Conservation (phyloP, 805 yeast genomes). For the Suhomyces kilbournensis region DNA sequence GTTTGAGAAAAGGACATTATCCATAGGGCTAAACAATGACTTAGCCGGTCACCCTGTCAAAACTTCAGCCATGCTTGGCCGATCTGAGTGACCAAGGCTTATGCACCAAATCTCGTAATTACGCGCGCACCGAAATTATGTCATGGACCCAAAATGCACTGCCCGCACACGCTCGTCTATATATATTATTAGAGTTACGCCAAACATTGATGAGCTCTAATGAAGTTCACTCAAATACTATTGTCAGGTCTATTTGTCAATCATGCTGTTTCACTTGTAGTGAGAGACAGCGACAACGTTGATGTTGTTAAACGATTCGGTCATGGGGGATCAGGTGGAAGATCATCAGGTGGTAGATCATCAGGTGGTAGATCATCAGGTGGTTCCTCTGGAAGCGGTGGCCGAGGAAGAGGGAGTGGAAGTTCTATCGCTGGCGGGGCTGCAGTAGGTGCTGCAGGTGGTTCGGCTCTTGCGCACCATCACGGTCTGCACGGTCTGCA, state of each 20-base stretch:
- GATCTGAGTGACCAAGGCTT: neutral
- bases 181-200: neutral
- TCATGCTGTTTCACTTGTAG: neutral
- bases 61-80: neutral
- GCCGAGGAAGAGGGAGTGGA: neutral
- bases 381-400: neutral
- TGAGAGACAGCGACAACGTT: neutral
- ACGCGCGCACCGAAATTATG: neutral
- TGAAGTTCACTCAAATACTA: neutral
- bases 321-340: neutral
- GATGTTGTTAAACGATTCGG: neutral
- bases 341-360: neutral
- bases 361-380: neutral
- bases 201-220: neutral
- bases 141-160: neutral
- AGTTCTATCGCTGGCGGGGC: conserved; percentile 1
- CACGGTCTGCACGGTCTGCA: neutral
- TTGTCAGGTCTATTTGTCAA: neutral
- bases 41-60: neutral
- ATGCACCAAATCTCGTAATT: neutral
- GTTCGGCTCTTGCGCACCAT: neutral
- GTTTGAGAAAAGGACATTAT: conserved; percentile 26
- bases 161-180: neutral
- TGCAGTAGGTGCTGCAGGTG: conserved; percentile 1
- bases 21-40: conserved; percentile 15